phyloP scores from a whole-genome alignment of 2,329 filamentous ascomycete genomes.

The Pestalotiopsis fici region DNA sequence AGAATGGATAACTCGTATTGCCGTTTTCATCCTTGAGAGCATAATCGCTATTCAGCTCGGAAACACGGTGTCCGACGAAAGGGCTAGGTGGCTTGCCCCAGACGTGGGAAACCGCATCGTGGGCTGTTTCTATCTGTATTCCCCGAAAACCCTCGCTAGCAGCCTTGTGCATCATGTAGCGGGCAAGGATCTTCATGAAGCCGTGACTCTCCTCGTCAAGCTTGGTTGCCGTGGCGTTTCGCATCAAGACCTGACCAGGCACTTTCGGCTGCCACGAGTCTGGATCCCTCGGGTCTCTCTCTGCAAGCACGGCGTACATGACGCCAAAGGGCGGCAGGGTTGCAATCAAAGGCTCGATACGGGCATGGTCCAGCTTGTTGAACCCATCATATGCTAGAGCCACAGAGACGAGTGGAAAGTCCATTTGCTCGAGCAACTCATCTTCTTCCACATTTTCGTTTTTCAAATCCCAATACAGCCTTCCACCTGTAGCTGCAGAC shows the following conservation, averaged over 20 bases:
- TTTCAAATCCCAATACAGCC: slow-evolving; percentile 27
- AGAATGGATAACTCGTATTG: slow-evolving; percentile 10
- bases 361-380: slow-evolving; percentile 13
- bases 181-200: slow-evolving; percentile 24
- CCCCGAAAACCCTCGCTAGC: slow-evolving; percentile 21
- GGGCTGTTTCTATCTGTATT: slow-evolving; percentile 25
- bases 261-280: slow-evolving; percentile 23
- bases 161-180: slow-evolving; percentile 20
- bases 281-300: slow-evolving; percentile 23
- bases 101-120: slow-evolving; percentile 24
- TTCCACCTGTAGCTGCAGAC: slow-evolving; percentile 21
- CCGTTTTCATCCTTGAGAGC: slow-evolving; percentile 14
- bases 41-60: slow-evolving; percentile 13
- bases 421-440: slow-evolving; percentile 29
- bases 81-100: slow-evolving; percentile 26
- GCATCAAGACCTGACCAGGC: slow-evolving; percentile 23
- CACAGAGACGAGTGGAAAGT: slow-evolving; percentile 31
- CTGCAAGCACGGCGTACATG: slow-evolving; percentile 4
- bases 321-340: slow-evolving; percentile 9
- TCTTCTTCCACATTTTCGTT: slow-evolving; percentile 10
- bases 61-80: slow-evolving; percentile 17
- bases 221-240: slow-evolving; percentile 27
- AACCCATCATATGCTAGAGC: slow-evolving; percentile 28
- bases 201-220: slow-evolving; percentile 25
- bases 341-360: slow-evolving; percentile 7